These are phyloP conservation scores for Apiospora sp. DNA, from an alignment of 2,329 filamentous ascomycete genomes.

Conservation along the genomic window DNA sequence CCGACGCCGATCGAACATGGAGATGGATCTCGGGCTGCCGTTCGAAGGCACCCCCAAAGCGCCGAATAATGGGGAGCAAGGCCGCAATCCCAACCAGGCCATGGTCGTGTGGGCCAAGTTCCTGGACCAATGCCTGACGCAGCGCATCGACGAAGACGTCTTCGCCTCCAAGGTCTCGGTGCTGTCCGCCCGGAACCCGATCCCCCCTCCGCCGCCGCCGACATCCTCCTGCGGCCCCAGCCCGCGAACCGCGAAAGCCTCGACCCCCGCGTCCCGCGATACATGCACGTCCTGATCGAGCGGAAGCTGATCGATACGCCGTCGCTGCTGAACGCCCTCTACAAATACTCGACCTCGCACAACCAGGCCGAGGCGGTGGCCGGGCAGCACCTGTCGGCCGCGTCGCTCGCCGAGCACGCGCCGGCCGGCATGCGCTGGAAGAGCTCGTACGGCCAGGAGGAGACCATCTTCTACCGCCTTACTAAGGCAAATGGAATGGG, in stretches of 20 bases:
- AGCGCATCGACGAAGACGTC: constrained; percentile 59
- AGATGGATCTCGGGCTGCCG: constrained; percentile 19
- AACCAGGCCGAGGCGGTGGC: constrained; percentile 39
- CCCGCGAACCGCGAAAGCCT: constrained; percentile 56
- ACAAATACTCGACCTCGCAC: constrained; percentile 65
- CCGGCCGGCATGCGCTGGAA: constrained; percentile 53
- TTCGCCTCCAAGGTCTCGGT: constrained; percentile 62
- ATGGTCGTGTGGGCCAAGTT: constrained; percentile 59
- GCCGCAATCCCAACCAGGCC: constrained; percentile 33
- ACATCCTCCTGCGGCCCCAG: constrained; percentile 65
- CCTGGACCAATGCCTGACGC: constrained; percentile 56
- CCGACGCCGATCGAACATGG: constrained; percentile 24
- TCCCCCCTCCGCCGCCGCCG: constrained; percentile 62
- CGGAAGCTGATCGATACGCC: constrained; percentile 61
- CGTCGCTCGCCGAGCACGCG: constrained; percentile 30
- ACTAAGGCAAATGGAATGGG: constrained; percentile 80
- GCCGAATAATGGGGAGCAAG: constrained; percentile 2
- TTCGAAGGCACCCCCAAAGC: constrained; percentile 25
- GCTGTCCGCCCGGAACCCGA: constrained; percentile 58
- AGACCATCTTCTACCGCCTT: constrained; percentile 92
- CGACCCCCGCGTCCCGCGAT: constrained; percentile 67
- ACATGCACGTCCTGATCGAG: constrained; percentile 63
- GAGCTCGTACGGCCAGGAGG: constrained; percentile 73
- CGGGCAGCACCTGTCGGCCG: constrained; percentile 27
- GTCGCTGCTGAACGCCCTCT: constrained; percentile 62